Evolutionary conservation across 805 yeast species (phyloP).

Genomic region (Myxozyma mucilagina): DNA sequence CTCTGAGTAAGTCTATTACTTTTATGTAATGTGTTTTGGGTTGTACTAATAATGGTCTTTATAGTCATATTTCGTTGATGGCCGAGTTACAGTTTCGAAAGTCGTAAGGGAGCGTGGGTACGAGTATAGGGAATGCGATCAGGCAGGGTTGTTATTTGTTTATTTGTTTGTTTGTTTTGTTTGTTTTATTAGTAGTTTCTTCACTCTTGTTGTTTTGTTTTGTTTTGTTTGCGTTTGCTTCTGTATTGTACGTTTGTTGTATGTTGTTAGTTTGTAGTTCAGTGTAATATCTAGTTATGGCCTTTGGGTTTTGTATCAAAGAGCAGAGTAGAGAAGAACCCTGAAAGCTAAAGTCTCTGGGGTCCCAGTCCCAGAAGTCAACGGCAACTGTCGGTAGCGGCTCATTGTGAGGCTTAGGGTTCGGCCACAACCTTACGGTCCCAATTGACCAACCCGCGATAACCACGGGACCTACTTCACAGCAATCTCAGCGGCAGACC

Average conservation of each 20-base stretch:
- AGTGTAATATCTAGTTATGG: neutral
- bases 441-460: too few species aligned
- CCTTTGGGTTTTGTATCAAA: neutral
- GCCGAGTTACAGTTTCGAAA: constrained; percentile 29
- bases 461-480: too few species aligned
- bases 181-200: neutral
- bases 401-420: too few species aligned
- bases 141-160: neutral
- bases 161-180: neutral
- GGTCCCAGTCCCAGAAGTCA: neutral
- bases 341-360: neutral
- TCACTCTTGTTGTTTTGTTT: too few species aligned
- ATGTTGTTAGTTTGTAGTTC: neutral
- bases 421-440: too few species aligned
- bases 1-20: constrained; percentile 21
- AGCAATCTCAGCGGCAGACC: too few species aligned
- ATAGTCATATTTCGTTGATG: constrained; percentile 25
- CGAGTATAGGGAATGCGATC: neutral
- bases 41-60: neutral
- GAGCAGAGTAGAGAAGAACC: neutral
- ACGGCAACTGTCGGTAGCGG: too few species aligned
- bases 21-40: neutral
- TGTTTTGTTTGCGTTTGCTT: neutral
- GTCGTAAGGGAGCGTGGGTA: neutral
- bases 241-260: neutral